Conservation (phyloP, 2,329 filamentous ascomycete species). For the Aureobasidium uvarum region DNA sequence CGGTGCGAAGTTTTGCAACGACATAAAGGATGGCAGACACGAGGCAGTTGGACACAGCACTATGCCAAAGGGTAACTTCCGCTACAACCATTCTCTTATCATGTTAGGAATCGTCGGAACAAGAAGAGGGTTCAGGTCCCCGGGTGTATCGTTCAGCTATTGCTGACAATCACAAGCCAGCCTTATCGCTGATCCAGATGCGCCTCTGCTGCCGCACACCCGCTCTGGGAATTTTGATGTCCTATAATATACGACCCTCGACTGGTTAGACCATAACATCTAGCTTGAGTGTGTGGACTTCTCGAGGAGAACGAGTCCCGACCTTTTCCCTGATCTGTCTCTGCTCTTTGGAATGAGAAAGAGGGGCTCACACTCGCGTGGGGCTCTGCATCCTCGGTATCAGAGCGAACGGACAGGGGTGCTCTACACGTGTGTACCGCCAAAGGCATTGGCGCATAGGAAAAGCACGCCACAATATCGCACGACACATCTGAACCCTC, state of each 20-base stretch:
- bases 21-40: neutral
- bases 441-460: slow-evolving; percentile 8
- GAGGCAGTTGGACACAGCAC: slow-evolving; percentile 1
- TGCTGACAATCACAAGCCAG: slow-evolving; percentile 20
- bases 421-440: neutral
- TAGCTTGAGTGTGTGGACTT: too few species aligned
- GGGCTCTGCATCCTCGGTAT: neutral
- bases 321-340: neutral
- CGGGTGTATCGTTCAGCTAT: neutral
- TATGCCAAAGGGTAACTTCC: neutral
- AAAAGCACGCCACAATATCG: slow-evolving; percentile 13
- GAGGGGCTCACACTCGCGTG: neutral
- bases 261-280: neutral
- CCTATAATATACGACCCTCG: too few species aligned
- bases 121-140: neutral
- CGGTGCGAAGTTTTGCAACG: neutral
- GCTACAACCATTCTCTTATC: neutral
- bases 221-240: neutral
- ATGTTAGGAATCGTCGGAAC: neutral
- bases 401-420: neutral
- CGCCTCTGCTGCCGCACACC: neutral
- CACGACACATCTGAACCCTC: neutral
- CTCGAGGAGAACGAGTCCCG: neutral
- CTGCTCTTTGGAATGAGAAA: neutral
- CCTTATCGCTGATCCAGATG: slow-evolving; percentile 3